Evolutionary conservation across 1,139 yeast genomes (phyloP).

Genomic region (Arxiozyma bovina): DNA sequence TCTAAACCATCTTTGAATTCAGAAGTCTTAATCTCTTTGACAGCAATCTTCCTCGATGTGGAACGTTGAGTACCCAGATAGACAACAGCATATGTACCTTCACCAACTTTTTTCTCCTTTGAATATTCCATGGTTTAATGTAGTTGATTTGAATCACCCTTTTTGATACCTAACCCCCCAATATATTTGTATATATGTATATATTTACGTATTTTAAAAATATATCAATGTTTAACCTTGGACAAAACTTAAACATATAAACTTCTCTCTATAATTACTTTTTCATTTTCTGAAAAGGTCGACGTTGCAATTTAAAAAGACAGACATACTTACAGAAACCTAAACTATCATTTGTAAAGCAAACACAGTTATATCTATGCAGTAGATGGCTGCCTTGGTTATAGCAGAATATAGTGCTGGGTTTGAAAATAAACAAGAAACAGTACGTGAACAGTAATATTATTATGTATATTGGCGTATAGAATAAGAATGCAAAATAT

Average conservation of each 20-base stretch:
- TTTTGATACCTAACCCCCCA: background rate
- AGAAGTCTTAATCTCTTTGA: slow-evolving; percentile 91
- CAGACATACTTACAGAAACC: background rate
- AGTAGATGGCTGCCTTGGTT: background rate
- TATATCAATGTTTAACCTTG: too few relatives aligned
- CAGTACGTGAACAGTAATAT: background rate
- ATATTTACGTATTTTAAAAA: too few relatives aligned
- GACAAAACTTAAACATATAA: background rate
- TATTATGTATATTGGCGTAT: background rate
- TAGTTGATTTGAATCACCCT: background rate
- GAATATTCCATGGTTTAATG: slow-evolving; percentile 21
- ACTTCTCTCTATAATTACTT: background rate
- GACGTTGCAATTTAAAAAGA: background rate
- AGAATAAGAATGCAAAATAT: background rate
- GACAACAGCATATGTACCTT: slow-evolving; percentile 98
- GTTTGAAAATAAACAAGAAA: too few relatives aligned
- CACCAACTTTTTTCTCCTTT: slow-evolving; percentile 81
- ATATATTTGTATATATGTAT: too few relatives aligned
- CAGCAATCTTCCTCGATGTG: slow-evolving; percentile 59
- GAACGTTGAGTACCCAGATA: slow-evolving; percentile 62
- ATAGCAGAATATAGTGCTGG: background rate
- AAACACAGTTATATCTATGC: too few relatives aligned
- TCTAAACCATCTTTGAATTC: slow-evolving; percentile 93
- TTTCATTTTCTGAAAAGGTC: background rate
- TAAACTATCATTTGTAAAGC: background rate